Conservation (phyloP, 805 yeast species). For the Barnettozyma sucrosica region DNA sequence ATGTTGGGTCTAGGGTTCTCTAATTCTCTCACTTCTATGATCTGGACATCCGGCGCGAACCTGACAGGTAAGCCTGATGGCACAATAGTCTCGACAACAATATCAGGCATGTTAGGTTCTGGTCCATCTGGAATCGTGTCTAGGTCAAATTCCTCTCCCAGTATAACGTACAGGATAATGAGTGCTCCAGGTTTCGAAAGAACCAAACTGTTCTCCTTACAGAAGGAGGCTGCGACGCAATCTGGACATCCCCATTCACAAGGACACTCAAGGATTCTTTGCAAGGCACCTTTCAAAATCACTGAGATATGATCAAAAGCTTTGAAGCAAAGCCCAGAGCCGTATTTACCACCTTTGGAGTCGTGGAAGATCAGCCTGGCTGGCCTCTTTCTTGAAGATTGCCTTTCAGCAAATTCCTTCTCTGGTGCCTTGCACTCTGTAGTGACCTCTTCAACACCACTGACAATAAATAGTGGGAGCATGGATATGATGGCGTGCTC, state of each 20-base stretch:
- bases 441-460: slow-evolving; percentile 70
- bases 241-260: slow-evolving; percentile 68
- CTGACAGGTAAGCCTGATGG: slow-evolving; percentile 51
- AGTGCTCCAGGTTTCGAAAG: slow-evolving; percentile 83
- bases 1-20: slow-evolving; percentile 1
- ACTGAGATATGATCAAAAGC: slow-evolving; percentile 75
- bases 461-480: slow-evolving; percentile 65
- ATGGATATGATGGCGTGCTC: slow-evolving; percentile 84
- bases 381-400: slow-evolving; percentile 71
- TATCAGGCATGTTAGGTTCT: slow-evolving; percentile 66
- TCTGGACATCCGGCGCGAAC: slow-evolving; percentile 55
- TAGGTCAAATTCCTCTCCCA: slow-evolving; percentile 47
- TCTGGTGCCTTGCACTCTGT: slow-evolving; percentile 98
- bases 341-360: slow-evolving; percentile 71
- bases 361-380: slow-evolving; percentile 84
- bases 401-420: slow-evolving; percentile 81
- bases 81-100: slow-evolving; percentile 61
- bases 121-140: slow-evolving; percentile 60
- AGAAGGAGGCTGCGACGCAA: slow-evolving; percentile 79
- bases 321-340: slow-evolving; percentile 74
- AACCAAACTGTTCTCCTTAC: slow-evolving; percentile 78
- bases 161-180: slow-evolving; percentile 55
- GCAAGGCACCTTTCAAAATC: slow-evolving; percentile 54
- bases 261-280: slow-evolving; percentile 56
- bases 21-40: slow-evolving; percentile 32